phyloP scores from a whole-genome alignment of 148 eudicot species.

The Diospyros kaki region DNA sequence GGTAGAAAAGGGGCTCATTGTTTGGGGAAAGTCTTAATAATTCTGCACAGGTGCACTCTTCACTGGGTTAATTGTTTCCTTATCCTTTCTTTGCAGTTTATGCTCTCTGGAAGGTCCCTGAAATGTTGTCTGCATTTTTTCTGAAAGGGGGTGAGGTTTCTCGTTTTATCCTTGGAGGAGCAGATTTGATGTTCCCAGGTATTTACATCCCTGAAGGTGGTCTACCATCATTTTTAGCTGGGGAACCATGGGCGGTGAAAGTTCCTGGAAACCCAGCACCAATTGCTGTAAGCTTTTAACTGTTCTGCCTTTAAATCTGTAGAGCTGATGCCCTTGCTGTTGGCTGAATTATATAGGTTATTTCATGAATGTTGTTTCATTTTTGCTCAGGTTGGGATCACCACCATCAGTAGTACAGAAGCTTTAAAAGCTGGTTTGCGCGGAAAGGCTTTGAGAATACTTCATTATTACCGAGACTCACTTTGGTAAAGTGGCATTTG shows the following conservation, averaged over 20 bases:
- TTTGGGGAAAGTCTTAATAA: too few species aligned
- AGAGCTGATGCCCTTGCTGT: background rate
- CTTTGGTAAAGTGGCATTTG: constrained; percentile 52
- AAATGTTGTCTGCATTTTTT: constrained; percentile 76
- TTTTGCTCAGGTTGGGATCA: constrained; percentile 65
- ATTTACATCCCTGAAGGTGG: constrained; percentile 68
- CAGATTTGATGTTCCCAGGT: constrained; percentile 98
- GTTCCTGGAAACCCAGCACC: constrained; percentile 94
- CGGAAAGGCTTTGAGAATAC: constrained; percentile 78
- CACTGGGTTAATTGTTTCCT: background rate
- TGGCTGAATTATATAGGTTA: background rate
- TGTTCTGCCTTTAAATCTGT: background rate
- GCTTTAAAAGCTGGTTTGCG: constrained; percentile 85
- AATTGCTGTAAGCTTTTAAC: constrained; percentile 55
- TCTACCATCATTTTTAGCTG: constrained; percentile 67
- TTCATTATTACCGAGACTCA: constrained; percentile 62
- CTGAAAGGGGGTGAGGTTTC: constrained; percentile 95
- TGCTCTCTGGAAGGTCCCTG: constrained; percentile 93
- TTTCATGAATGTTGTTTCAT: constrained; percentile 10
- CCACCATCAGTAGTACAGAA: constrained; percentile 72
- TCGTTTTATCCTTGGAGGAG: constrained; percentile 85
- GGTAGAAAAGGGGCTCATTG: too few species aligned
- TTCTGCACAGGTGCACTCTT: too few species aligned
- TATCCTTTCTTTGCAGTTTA: constrained; percentile 48
- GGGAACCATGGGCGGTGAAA: constrained; percentile 88